These are phyloP conservation scores for Nepenthes alata DNA, from an alignment of 179 eudicot species.

Conservation along the genomic window DNA sequence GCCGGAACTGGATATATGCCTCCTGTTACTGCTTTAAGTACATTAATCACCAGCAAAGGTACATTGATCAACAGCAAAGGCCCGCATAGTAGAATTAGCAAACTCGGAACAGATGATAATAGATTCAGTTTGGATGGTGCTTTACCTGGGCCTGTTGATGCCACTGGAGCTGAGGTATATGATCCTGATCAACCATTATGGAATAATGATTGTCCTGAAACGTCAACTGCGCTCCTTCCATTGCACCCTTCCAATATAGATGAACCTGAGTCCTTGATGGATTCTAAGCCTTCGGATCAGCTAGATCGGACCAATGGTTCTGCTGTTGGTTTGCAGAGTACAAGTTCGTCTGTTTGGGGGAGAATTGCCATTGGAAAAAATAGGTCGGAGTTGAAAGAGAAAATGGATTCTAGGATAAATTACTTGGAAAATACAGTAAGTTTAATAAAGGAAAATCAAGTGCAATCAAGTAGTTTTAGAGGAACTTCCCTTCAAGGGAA, in stretches of 20 bases:
- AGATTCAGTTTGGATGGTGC: slow-evolving; percentile 33
- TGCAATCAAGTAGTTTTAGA: slow-evolving; percentile 17
- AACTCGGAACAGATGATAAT: slow-evolving; percentile 32
- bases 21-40: slow-evolving; percentile 37
- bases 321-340: slow-evolving; percentile 37
- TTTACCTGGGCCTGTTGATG: slow-evolving; percentile 26
- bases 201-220: slow-evolving; percentile 43
- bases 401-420: slow-evolving; percentile 24
- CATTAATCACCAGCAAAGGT: neutral
- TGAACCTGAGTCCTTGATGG: slow-evolving; percentile 30
- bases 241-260: slow-evolving; percentile 33
- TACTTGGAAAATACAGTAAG: slow-evolving; percentile 22
- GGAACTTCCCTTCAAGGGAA: slow-evolving; percentile 31
- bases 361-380: slow-evolving; percentile 39
- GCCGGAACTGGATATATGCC: slow-evolving; percentile 46
- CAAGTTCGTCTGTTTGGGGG: slow-evolving; percentile 48
- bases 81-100: slow-evolving; percentile 35
- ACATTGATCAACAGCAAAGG: slow-evolving; percentile 34
- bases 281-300: slow-evolving; percentile 31
- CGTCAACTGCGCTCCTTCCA: slow-evolving; percentile 33
- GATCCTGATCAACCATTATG: slow-evolving; percentile 95
- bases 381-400: slow-evolving; percentile 36
- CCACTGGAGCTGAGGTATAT: slow-evolving; percentile 63
- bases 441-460: slow-evolving; percentile 20
- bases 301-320: slow-evolving; percentile 21